Base-by-base conservation (phyloP, 2,329 filamentous ascomycete species). In the Fusarium nygamai region DNA sequence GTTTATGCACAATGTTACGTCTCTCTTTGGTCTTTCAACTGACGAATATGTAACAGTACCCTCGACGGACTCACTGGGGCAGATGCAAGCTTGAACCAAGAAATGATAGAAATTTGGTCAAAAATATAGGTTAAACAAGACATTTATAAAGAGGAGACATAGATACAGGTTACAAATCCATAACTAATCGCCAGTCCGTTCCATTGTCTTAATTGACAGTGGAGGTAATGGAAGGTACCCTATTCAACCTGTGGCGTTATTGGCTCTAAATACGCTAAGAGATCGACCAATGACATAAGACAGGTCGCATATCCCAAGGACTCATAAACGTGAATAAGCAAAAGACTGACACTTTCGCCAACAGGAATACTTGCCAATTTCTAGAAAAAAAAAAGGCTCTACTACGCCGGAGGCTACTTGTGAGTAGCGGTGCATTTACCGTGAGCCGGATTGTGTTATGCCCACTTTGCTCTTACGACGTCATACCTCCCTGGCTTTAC, bases 301-400 rank as follows among this genome's bases (percentile, higher is more conserved):
- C 58, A 70, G 58, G 51, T 61, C 59, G 59, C 22, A 57, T 48
- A 41, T 44, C 60, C 29, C 43, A 54, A 47, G 39, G 34, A 24
- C 39, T 29, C 43, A 65, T 51, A 46, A 75, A 48, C 39, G 68
- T 75, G 68, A 66, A 73, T 47, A 47, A 68, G n/a, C 41, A 53
- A 60, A 48, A 56, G 48, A 64, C 33, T 36, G 47, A 31, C 53
- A 44, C 33, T 33, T 50, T 61, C 20, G 33, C n/a, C 44, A 48
- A 14, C 48, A 61, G n/a, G 22, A 39, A 59, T 53, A 62, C 31
- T 57, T 24, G 22, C 17, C 39, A 22, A 57, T 31, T 54, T 34
- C 29, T 27, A 20, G 20, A n/a, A n/a, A 56, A 59, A 24, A 36
- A 38, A 59, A 38, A 59, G 29, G n/a, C 38, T 38, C 29, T n/a